Base-by-base conservation (phyloP, 495 filamentous ascomycete genomes). In the Tuber borchii region DNA sequence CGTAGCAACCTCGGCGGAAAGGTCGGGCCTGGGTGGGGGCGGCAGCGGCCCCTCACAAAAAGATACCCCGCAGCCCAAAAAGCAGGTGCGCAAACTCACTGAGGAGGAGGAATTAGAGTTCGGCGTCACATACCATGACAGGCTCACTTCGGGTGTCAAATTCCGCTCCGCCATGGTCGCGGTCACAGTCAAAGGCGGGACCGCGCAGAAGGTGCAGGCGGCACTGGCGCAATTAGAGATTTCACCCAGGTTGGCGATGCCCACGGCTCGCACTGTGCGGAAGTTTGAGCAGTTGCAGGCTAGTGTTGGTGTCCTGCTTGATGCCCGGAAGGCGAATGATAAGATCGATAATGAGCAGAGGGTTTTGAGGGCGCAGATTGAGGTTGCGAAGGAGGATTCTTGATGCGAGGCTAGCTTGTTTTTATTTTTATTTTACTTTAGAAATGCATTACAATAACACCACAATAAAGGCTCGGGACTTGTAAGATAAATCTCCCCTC, bases 51-150 rank as follows among this genome's bases (percentile, higher is more conserved):
- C 76, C 76, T 85, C 70, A 84, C 85, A 81, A 88, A 85, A 82
- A 90, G 92, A 85, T 90, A 90, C 81, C 86, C 86, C 40, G 82
- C 85, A 46, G 77, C 84, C 74, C 69, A 85, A 82, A 73, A 85
- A 84, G 73, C 83, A 85, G 39, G 87, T 91, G 22, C 88, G 89
- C 78, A 90, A 90, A 71, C 91, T 97, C 74, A 90, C 90, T 0
- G 86, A 90, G 51, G 87, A 90, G 70, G 91, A 95, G 80, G 91
- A 97, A 85, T 82, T 86, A 45, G 87, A 90, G 22, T 98, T 93
- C 82, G 95, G 94, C 70, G 90, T 97, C 1, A 87, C 90, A 16
- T 92, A 92, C 78, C 93, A 95, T 80, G 96, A 99, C 45, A 93
- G 94, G 0, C 87, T 97, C 39, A 89, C 91, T 26, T 86, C 87